Evolutionary conservation across 352 stramenopile species (phyloP).

Genomic region (Phytophthora melonis): DNA sequence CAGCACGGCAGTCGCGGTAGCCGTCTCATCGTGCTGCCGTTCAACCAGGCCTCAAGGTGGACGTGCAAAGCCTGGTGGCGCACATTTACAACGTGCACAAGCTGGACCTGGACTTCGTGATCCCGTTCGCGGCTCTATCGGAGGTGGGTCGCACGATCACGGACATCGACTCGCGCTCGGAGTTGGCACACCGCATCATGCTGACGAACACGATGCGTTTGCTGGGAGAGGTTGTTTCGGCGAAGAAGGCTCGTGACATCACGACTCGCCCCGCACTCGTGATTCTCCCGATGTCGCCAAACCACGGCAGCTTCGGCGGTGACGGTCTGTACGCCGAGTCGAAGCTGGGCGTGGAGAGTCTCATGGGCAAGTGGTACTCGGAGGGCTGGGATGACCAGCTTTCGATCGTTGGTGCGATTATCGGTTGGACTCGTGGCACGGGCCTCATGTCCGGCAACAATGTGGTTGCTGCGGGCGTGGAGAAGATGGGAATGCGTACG

Average conservation of each 20-base stretch:
- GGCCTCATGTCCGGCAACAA: constrained; percentile 92
- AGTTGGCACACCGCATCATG: constrained; percentile 90
- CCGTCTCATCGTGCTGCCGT: constrained; percentile 82
- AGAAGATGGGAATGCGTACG: constrained; percentile 84
- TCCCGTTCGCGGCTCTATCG: constrained; percentile 89
- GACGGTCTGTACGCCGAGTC: constrained; percentile 91
- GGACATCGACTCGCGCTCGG: constrained; percentile 81
- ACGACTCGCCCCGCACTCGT: constrained; percentile 78
- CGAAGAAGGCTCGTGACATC: constrained; percentile 79
- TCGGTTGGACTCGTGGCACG: constrained; percentile 89
- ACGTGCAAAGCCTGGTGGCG: constrained; percentile 72
- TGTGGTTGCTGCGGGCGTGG: constrained; percentile 80
- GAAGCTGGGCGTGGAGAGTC: constrained; percentile 87
- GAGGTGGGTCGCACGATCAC: constrained; percentile 82
- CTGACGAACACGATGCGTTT: constrained; percentile 89
- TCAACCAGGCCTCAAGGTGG: constrained; percentile 89
- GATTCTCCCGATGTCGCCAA: constrained; percentile 85
- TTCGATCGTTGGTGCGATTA: constrained; percentile 84
- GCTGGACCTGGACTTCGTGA: constrained; percentile 87
- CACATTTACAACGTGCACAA: constrained; percentile 89
- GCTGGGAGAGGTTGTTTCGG: constrained; percentile 77
- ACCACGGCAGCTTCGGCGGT: constrained; percentile 88
- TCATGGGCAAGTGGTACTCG: constrained; percentile 89
- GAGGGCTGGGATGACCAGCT: constrained; percentile 90
- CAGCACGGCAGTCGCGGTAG: constrained; percentile 84